Conservation (phyloP, 495 filamentous ascomycete species). For the Geopyxis carbonaria region DNA sequence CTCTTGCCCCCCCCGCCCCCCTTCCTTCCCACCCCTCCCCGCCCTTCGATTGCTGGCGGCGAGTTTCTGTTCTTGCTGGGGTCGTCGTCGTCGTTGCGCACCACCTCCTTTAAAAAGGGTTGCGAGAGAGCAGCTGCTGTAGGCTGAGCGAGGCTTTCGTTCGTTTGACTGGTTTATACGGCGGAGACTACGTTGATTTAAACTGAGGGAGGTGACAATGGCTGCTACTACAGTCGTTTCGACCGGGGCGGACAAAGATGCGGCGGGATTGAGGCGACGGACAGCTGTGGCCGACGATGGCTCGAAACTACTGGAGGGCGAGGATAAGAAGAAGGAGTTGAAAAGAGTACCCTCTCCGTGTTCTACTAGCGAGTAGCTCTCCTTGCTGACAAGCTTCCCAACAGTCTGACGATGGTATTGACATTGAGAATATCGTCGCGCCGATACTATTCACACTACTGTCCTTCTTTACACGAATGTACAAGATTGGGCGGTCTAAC, state of each 20-base stretch:
- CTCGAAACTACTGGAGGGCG: conserved; percentile 1
- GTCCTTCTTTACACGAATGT: conserved; percentile 86
- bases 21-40: no score
- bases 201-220: no score
- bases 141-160: no score
- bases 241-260: conserved; percentile 42
- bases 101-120: no score
- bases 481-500: conserved; percentile 82
- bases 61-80: no score
- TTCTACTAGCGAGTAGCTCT: not conserved
- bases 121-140: no score
- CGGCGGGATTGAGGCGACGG: conserved; percentile 4
- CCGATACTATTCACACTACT: conserved; percentile 75
- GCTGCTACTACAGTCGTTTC: no score
- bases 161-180: no score
- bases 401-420: conserved; percentile 8
- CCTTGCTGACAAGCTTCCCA: not conserved
- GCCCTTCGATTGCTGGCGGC: no score
- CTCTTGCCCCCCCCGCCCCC: no score
- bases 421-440: conserved; percentile 59
- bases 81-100: no score
- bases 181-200: no score
- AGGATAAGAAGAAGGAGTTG: conserved; percentile 19
- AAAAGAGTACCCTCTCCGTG: conserved; percentile 8
- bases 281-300: not conserved